Conservation (phyloP, 1,284 basidiomycete genomes). For the Clitocybe nebularis region DNA sequence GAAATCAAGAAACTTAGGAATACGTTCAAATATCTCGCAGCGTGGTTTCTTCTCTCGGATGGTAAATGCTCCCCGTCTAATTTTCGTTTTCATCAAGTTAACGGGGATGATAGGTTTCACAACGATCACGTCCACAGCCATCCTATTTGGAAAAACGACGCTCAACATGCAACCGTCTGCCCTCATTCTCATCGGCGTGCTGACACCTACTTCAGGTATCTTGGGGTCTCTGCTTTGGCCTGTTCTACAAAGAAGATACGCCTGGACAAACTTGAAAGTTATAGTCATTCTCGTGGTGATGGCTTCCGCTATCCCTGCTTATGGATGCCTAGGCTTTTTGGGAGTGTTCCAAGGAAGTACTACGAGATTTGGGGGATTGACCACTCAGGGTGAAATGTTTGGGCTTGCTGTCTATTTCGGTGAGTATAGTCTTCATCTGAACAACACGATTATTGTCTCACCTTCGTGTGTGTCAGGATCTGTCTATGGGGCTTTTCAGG, state of each 20-base stretch:
- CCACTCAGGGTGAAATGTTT: slow-evolving; percentile 81
- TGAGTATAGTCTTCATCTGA: slow-evolving; percentile 13
- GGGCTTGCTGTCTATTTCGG: slow-evolving; percentile 81
- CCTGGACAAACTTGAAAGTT: slow-evolving; percentile 65
- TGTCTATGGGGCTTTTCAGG: slow-evolving; percentile 77
- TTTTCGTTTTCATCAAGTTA: background rate
- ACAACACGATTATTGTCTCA: background rate
- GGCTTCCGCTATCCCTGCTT: slow-evolving; percentile 70
- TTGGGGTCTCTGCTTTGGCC: slow-evolving; percentile 74
- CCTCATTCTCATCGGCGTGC: slow-evolving; percentile 67
- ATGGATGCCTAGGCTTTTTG: slow-evolving; percentile 80
- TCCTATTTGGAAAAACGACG: slow-evolving; percentile 79
- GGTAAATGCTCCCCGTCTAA: slow-evolving; percentile 40
- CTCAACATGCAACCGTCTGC: slow-evolving; percentile 70
- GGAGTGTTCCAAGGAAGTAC: slow-evolving; percentile 41
- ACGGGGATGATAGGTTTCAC: slow-evolving; percentile 55
- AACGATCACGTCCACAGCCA: slow-evolving; percentile 79
- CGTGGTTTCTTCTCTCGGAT: slow-evolving; percentile 91
- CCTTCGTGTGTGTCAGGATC: slow-evolving; percentile 37
- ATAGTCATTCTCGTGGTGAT: slow-evolving; percentile 65
- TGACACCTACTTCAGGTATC: slow-evolving; percentile 70
- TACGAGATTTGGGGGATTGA: slow-evolving; percentile 63
- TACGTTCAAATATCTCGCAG: slow-evolving; percentile 82
- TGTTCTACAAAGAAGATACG: slow-evolving; percentile 52
- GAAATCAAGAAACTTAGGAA: slow-evolving; percentile 75